These are phyloP conservation scores for Orbilia ellipsospora DNA, from an alignment of 2,329 filamentous ascomycete genomes.

Conservation along the genomic window DNA sequence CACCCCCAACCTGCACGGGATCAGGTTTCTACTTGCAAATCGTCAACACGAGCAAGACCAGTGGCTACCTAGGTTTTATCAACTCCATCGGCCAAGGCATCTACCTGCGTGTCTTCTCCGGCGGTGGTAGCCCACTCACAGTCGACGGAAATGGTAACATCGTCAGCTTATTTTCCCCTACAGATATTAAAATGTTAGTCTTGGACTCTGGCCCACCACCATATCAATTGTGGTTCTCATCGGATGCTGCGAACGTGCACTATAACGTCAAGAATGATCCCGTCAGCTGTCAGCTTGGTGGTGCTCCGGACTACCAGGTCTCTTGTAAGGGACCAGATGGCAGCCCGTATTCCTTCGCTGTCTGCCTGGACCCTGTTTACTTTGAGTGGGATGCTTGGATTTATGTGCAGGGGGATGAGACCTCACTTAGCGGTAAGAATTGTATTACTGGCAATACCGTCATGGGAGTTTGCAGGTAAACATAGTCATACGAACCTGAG, in stretches of 20 bases:
- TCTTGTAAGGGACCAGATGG: conserved; percentile 2
- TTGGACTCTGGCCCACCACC: neutral
- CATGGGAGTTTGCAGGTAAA: neutral
- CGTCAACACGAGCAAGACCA: neutral
- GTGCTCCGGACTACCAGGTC: conserved; percentile 8
- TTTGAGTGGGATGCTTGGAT: conserved; percentile 27
- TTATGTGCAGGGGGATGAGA: conserved; percentile 7
- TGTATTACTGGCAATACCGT: neutral
- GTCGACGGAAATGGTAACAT: conserved; percentile 10
- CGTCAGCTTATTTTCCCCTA: conserved; percentile 3
- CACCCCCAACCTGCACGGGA: conserved; percentile 21
- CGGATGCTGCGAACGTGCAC: conserved; percentile 1
- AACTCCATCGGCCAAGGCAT: conserved; percentile 31
- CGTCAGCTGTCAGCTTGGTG: conserved; percentile 7
- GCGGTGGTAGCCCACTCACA: neutral
- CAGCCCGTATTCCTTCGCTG: neutral
- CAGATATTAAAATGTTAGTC: conserved; percentile 15
- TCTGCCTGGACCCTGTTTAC: conserved; percentile 30
- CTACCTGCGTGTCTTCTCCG: conserved; percentile 22
- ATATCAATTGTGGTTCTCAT: conserved; percentile 16
- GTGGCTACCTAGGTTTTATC: conserved; percentile 18
- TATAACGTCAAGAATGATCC: neutral
- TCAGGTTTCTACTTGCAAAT: conserved; percentile 21
- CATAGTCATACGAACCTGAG: no score
- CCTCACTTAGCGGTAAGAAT: conserved; percentile 15